Conservation (phyloP, 768 basidiomycete species). For the Lentinula edodes region DNA sequence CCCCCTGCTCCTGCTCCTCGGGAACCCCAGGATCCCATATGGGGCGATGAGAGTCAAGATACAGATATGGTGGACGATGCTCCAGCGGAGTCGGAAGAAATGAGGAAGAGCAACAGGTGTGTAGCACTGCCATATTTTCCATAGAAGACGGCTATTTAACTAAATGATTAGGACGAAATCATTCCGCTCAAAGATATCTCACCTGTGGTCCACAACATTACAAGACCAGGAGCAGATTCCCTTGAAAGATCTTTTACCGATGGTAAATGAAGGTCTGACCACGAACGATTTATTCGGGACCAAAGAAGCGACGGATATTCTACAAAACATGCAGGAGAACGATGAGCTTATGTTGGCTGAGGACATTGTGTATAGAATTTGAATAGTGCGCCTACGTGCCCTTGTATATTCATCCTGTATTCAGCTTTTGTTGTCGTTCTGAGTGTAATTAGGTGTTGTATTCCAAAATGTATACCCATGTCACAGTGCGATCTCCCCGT, state of each 20-base stretch:
- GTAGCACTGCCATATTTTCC: background rate
- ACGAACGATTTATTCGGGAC: slow-evolving; percentile 72
- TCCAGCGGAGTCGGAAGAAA: slow-evolving; percentile 8
- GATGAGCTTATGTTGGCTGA: slow-evolving; percentile 89
- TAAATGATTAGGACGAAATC: slow-evolving; percentile 53
- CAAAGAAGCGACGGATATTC: slow-evolving; percentile 70
- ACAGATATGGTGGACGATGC: slow-evolving; percentile 52
- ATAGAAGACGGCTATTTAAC: slow-evolving; percentile 1
- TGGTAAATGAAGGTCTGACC: slow-evolving; percentile 72
- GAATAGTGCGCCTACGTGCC: background rate
- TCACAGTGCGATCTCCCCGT: no score
- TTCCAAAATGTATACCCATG: background rate
- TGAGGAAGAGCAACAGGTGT: background rate
- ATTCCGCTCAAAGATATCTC: slow-evolving; percentile 76
- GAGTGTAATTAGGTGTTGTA: background rate
- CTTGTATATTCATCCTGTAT: background rate
- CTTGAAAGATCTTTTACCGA: slow-evolving; percentile 60
- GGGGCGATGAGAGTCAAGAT: slow-evolving; percentile 66
- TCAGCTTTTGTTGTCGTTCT: background rate
- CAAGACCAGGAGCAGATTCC: slow-evolving; percentile 77
- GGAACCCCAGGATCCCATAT: slow-evolving; percentile 50
- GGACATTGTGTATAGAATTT: slow-evolving; percentile 82
- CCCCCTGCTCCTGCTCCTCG: slow-evolving; percentile 30
- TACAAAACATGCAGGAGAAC: slow-evolving; percentile 68
- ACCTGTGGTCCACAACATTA: slow-evolving; percentile 59